phyloP scores from a whole-genome alignment of 1,139 yeast species.

The Pichia sp. region DNA sequence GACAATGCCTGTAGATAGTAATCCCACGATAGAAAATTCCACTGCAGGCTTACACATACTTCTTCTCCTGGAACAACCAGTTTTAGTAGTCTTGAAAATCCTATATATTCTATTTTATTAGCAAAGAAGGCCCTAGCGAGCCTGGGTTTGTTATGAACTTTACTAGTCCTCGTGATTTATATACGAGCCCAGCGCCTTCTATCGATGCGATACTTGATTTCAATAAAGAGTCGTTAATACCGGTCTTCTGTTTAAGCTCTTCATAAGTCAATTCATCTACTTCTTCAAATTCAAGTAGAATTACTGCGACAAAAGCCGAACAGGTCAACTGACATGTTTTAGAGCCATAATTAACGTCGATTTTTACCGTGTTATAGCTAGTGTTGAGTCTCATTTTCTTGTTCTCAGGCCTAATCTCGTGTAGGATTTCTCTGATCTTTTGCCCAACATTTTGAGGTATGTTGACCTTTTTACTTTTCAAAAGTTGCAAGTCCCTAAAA shows the following conservation, averaged over 20 bases:
- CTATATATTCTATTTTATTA: background rate
- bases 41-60: too few relatives aligned
- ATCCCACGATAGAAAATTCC: too few relatives aligned
- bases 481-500: background rate
- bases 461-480: background rate
- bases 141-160: background rate
- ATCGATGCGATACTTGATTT: background rate
- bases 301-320: background rate
- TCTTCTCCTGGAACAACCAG: too few relatives aligned
- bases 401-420: background rate
- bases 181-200: background rate
- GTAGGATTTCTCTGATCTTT: background rate
- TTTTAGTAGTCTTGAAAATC: too few relatives aligned
- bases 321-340: background rate
- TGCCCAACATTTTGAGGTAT: background rate
- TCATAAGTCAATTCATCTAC: background rate
- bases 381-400: background rate
- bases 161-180: background rate
- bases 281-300: slow-evolving; percentile 4
- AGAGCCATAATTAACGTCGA: background rate
- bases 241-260: background rate
- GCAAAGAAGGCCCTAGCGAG: background rate
- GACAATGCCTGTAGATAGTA: too few relatives aligned
- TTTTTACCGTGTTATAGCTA: background rate
- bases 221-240: background rate